Evolutionary conservation across 257 asterid genomes (phyloP), one percentile per base, ranked within the genome.

Genomic region (Mitragyna speciosa): DNA sequence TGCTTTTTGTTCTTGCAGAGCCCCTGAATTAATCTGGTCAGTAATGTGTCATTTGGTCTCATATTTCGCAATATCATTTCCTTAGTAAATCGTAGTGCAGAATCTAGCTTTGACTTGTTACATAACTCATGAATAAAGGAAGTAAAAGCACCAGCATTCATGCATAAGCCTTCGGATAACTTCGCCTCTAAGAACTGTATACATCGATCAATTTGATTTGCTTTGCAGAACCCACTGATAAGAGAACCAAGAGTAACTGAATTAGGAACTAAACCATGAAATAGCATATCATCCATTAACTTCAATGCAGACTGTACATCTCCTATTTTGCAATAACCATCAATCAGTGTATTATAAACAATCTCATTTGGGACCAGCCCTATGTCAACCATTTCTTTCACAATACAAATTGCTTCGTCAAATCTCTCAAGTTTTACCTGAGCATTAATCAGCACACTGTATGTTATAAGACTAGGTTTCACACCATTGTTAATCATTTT

Each of bases 321-420:
- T 77, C 97, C 97, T 76, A 74, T 83, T 85, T 83, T 89, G 88
- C 92, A 92, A 82, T 86, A 89, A 72, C 97, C 97, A 71, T 87
- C 90, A 61, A 94, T 94, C 87, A 94, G 84, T 16, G 92, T 90
- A 84, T 92, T 92, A 76, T 86, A 94, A 52, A 93, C 83, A 75
- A 91, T 84, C 52, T 80, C 90, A 86, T 92, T 93, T 17, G 94
- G 93, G 58, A 82, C 85, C 80, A 86, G 63, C 66, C 95, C 96
- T 74, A 88, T 87, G 39, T 83, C 87, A 70, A 75, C 66, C 94
- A 94, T 90, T 83, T 94, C 97, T 76, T 86, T 88, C 84, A 90
- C 84, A 82, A 90, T 78, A 81, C 73, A 59, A 84, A 87, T 81
- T 19, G 95, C 97, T 85, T 89, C 90, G 72, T 87, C 84, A 56